Evolutionary conservation across 345 rosid species (phyloP).

Genomic region (Syzygium jambos): DNA sequence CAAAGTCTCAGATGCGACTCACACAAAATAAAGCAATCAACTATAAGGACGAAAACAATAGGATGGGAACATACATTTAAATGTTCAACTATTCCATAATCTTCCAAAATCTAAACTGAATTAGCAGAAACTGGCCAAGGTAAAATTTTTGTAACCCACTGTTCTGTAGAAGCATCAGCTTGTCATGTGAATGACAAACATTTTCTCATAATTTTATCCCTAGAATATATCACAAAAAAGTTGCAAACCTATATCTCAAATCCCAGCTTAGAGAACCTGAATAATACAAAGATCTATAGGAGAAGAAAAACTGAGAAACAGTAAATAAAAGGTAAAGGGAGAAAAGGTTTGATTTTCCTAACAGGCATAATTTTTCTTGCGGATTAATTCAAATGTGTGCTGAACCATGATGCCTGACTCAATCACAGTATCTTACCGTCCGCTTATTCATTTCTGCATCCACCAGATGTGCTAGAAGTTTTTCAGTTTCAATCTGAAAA

Average conservation of each 20-base stretch:
- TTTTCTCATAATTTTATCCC: background rate
- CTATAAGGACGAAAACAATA: background rate
- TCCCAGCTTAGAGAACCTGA: background rate
- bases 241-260: background rate
- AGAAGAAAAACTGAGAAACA: background rate
- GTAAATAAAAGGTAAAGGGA: background rate
- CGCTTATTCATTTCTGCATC: slow-evolving; percentile 93
- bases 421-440: slow-evolving; percentile 29
- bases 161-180: background rate
- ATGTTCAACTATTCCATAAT: background rate
- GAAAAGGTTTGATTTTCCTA: background rate
- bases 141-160: background rate
- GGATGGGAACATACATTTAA: background rate
- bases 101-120: background rate
- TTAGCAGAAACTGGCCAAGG: background rate
- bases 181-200: background rate
- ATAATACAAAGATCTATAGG: background rate
- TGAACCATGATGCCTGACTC: background rate
- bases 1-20: background rate
- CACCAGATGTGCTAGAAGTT: slow-evolving; percentile 94
- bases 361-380: background rate
- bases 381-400: background rate
- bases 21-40: background rate
- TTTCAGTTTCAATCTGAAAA: slow-evolving; percentile 91
- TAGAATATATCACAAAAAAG: background rate